Percentiles rank a stretch among this genome's conserved stretches.
These are phyloP conservation scores for Boechera divaricarpa DNA, from an alignment of 345 rosid genomes.

Conservation along the genomic window DNA sequence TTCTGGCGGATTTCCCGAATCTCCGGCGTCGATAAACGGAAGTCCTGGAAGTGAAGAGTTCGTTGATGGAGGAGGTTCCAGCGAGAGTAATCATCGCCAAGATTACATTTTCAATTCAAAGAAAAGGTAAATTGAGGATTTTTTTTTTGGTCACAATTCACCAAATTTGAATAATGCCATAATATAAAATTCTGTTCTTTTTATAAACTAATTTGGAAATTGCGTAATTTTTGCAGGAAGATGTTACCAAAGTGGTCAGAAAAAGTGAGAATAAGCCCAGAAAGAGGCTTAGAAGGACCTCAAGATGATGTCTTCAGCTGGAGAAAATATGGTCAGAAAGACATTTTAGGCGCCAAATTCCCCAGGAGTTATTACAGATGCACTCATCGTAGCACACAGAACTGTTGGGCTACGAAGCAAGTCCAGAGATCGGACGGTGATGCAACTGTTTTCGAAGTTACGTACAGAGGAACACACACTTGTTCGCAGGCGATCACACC, in stretches of 20 bases:
- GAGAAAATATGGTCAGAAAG: slow-evolving; percentile 98
- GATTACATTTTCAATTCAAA: slow-evolving; percentile 56
- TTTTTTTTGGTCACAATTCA: not conserved
- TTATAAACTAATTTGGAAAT: not conserved
- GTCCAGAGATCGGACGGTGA: slow-evolving; percentile 88
- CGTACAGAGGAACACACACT: slow-evolving; percentile 81
- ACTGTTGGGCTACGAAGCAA: slow-evolving; percentile 91
- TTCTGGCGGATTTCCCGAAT: slow-evolving; percentile 50
- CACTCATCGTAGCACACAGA: slow-evolving; percentile 65
- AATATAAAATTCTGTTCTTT: slow-evolving; percentile 21
- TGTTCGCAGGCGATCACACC: slow-evolving; percentile 53
- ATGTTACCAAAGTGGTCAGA: slow-evolving; percentile 68
- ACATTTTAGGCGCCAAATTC: slow-evolving; percentile 79
- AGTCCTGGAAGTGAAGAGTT: slow-evolving; percentile 74
- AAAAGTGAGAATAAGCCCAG: slow-evolving; percentile 68
- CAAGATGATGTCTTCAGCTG: slow-evolving; percentile 83
- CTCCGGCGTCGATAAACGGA: slow-evolving; percentile 70
- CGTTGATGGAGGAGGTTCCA: slow-evolving; percentile 43
- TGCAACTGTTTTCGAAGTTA: slow-evolving; percentile 69
- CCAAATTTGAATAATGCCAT: slow-evolving; percentile 17
- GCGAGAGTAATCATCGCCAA: not conserved
- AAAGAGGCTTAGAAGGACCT: slow-evolving; percentile 75
- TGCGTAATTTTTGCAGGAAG: slow-evolving; percentile 52
- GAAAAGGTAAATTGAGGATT: slow-evolving; percentile 61
- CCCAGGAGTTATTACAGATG: slow-evolving; percentile 86